Base-by-base conservation (phyloP, 2,329 filamentous ascomycete species). In the Claviceps fusiformis region DNA sequence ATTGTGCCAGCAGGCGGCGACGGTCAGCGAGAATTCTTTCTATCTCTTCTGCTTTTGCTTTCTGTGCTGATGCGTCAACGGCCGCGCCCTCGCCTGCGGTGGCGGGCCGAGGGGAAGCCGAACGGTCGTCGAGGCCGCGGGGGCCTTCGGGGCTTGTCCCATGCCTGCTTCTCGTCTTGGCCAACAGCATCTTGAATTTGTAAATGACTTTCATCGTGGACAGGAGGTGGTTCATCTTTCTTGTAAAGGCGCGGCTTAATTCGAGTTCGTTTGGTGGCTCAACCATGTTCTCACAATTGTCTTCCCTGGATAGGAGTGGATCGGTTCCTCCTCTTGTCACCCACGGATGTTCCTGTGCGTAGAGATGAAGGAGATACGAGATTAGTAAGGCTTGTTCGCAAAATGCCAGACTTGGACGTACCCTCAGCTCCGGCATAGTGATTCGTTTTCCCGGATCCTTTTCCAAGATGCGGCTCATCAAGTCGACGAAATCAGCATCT, bases 191-290 rank as follows among this genome's bases (percentile, higher is more conserved):
- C 67, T 95, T 96, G 75, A 97, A 96, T 56, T 86, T 87, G 59
- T 86, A 84, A 45, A 95, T 92, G 4, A 91, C 93, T 80, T 89
- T 93, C 76, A 97, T 87, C 60, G 97, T 88, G 53, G 84, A 88
- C 56, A 97, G 75, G 2, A 97, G 76, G 65, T 93, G 86, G 57
- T 85, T 85, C 79, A 97, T 90, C 64, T 90, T 95, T 29, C 81
- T 82, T 3, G 93, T 97, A 60, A 97, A 95, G 15, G 93, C 93
- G 59, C 86, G 83, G 63, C 89, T 89, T 65, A 96, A 81, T 70
- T 98, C 93, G 55, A 91, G 83, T 62, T 93, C 87, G 56, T 92
- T 97, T 0, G 92, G 92, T 5, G 84, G 81, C 58, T 90, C 88
- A 37, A 97, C 76, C 17, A 89, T 73, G 59, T 90, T 79, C 11